Base-by-base conservation (phyloP, 2,329 filamentous ascomycete species). In the Penicillium griseofulvum region DNA sequence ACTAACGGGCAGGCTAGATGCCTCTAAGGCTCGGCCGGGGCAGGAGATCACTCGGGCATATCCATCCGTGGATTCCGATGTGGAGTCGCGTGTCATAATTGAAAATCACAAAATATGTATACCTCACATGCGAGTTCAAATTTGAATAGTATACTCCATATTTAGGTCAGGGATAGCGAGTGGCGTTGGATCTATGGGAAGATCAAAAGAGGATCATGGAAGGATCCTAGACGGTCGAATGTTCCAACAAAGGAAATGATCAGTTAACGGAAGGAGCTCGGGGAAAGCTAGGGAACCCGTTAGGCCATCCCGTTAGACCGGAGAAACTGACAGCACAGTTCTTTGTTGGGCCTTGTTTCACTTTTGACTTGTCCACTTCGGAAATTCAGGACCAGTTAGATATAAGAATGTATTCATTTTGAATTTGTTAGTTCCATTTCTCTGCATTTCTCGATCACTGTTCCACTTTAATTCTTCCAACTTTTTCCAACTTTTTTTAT, bases 31-130 rank as follows among this genome's bases (percentile, higher is more conserved):
- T 65, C 60, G 60, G 63, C 61, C 63, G 59, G 59, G 39, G 42
- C 6, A 61, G 63, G 63, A 52, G 55, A 64, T 64, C 53, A 24
- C 60, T 65, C 63, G 61, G 61, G 60, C 54, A 53, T 49, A 49
- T 49, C 19, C 17, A 48, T 46, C 54, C 56, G 49, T 53, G 58
- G 55, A 49, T 29, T 56, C 54, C 54, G 56, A 28, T 39, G 61
- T 64, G 60, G 60, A 59, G 47, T 52, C 43, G 29, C 22, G 22
- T 22, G 22, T 22, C 22, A 22, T 22, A 22, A 22, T 4, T 29
- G 7, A 11, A 31, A 31, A 38, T 49, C 38, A 39, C 33, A 44
- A 44, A 44, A 31, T 16, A 4, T 29, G 17, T 31, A 33, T 26
- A 16, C 5, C 19, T 45, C 29, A 45, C 29, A 34, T 31, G 29